Conservation (phyloP, 2,329 filamentous ascomycete genomes). For the Aspergillus sp. region DNA sequence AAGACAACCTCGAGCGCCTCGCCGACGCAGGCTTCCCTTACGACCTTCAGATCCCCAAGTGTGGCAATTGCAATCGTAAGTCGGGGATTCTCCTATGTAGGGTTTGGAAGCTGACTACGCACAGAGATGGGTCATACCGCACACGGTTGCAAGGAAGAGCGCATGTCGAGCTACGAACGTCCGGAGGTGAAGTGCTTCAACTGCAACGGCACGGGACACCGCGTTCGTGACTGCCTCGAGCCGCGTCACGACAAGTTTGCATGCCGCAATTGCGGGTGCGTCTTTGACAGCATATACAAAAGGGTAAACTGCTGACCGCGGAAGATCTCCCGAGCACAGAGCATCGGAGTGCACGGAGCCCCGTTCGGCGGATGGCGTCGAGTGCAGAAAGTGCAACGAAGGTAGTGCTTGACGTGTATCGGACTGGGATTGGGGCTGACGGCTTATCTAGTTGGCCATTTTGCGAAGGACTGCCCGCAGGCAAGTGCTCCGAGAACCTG, state of each 20-base stretch:
- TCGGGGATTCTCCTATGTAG: background rate
- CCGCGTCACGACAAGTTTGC: slow-evolving; percentile 28
- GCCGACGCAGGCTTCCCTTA: slow-evolving; percentile 42
- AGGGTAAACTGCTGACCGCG: background rate
- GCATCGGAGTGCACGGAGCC: slow-evolving; percentile 41
- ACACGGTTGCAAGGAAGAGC: slow-evolving; percentile 42
- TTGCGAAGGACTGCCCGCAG: slow-evolving; percentile 38
- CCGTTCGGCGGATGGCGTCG: slow-evolving; percentile 34
- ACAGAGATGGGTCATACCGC: slow-evolving; percentile 41
- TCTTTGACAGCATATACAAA: background rate
- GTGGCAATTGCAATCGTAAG: slow-evolving; percentile 41
- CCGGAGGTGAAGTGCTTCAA: slow-evolving; percentile 43
- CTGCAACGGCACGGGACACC: slow-evolving; percentile 39
- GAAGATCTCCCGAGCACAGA: slow-evolving; percentile 36
- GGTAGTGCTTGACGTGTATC: slow-evolving; percentile 15
- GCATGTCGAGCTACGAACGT: slow-evolving; percentile 24
- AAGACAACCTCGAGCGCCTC: slow-evolving; percentile 45
- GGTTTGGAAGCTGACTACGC: background rate
- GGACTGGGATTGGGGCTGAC: slow-evolving; percentile 5
- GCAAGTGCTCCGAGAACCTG: slow-evolving; percentile 28
- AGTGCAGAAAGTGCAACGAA: slow-evolving; percentile 37
- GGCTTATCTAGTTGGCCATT: slow-evolving; percentile 30
- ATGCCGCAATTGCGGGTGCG: slow-evolving; percentile 47
- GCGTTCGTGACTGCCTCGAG: slow-evolving; percentile 39
- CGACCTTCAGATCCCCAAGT: slow-evolving; percentile 43